Percentiles rank a stretch among this genome's conserved stretches.
Conservation (phyloP, 306 rosid species). For the Inga oerstediana region DNA sequence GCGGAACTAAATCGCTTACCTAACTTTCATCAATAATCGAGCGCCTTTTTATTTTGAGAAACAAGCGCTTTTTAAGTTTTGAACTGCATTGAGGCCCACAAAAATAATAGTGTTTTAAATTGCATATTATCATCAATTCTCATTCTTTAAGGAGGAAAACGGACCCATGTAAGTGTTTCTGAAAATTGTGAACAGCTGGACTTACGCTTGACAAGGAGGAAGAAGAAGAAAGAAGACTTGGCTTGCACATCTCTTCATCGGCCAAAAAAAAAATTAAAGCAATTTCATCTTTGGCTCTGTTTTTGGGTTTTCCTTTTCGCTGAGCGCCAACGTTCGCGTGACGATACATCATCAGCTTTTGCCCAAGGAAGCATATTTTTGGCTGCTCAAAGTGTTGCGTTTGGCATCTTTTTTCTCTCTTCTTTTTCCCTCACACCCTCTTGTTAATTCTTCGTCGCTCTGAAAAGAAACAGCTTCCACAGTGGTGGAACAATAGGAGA, state of each 20-base stretch:
- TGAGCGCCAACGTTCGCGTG: constrained; percentile 36
- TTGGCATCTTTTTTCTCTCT: constrained; percentile 34
- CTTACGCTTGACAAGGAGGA: constrained; percentile 18
- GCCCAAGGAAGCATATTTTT: constrained; percentile 6
- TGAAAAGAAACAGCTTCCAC: constrained; percentile 10
- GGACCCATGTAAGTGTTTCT: constrained; percentile 33
- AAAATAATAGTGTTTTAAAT: too few relatives aligned
- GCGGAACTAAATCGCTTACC: too few relatives aligned
- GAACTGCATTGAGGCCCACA: background rate
- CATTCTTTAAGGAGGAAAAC: background rate
- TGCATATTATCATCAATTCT: background rate
- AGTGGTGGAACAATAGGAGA: background rate
- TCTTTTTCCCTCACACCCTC: constrained; percentile 17
- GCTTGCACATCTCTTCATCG: constrained; percentile 3
- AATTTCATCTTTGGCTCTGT: background rate
- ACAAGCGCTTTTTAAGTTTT: background rate
- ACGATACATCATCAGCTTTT: constrained; percentile 20
- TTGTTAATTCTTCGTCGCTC: constrained; percentile 18
- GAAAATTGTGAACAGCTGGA: constrained; percentile 38
- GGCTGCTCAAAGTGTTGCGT: constrained; percentile 24
- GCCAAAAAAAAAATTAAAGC: background rate
- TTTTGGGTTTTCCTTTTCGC: constrained; percentile 1
- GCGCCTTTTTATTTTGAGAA: background rate
- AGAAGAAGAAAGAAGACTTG: background rate
- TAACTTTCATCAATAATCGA: background rate